phyloP scores from a whole-genome alignment of 1,284 basidiomycete genomes.

The Sporisorium scitamineum region DNA sequence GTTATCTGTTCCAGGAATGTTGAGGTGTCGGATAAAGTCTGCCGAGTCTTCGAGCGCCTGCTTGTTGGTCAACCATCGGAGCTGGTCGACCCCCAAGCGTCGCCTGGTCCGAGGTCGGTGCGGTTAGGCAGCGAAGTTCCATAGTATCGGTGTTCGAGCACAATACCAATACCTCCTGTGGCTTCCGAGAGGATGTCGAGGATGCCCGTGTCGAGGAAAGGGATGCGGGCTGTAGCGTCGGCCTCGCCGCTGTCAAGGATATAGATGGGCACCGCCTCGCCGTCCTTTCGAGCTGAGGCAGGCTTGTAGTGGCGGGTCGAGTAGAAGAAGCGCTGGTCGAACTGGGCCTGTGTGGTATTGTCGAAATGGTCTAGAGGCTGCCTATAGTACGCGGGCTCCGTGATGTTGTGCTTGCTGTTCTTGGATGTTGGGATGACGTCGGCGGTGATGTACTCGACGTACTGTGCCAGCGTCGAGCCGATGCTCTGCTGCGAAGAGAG shows the following conservation, averaged over 20 bases:
- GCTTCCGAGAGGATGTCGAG: slow-evolving; percentile 84
- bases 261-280: slow-evolving; percentile 62
- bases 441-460: slow-evolving; percentile 19
- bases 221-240: slow-evolving; percentile 54
- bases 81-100: slow-evolving; percentile 70
- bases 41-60: slow-evolving; percentile 93
- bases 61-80: slow-evolving; percentile 85
- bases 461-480: slow-evolving; percentile 16
- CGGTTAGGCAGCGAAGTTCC: slow-evolving; percentile 83
- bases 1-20: slow-evolving; percentile 79
- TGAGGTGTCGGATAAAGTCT: slow-evolving; percentile 85
- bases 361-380: slow-evolving; percentile 84
- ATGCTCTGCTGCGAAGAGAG: slow-evolving; percentile 26
- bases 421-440: background rate
- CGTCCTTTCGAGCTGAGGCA: slow-evolving; percentile 82
- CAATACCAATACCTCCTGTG: slow-evolving; percentile 84
- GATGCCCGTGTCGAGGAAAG: slow-evolving; percentile 75
- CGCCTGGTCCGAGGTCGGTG: slow-evolving; percentile 77
- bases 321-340: slow-evolving; percentile 81
- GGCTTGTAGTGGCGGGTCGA: slow-evolving; percentile 83
- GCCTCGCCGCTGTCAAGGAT: slow-evolving; percentile 70
- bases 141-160: slow-evolving; percentile 77
- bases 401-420: slow-evolving; percentile 36
- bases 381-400: slow-evolving; percentile 72
- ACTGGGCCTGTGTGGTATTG: slow-evolving; percentile 69